Base-by-base conservation (phyloP, 805 yeast genomes). In the Monosporozyma aerobia region DNA sequence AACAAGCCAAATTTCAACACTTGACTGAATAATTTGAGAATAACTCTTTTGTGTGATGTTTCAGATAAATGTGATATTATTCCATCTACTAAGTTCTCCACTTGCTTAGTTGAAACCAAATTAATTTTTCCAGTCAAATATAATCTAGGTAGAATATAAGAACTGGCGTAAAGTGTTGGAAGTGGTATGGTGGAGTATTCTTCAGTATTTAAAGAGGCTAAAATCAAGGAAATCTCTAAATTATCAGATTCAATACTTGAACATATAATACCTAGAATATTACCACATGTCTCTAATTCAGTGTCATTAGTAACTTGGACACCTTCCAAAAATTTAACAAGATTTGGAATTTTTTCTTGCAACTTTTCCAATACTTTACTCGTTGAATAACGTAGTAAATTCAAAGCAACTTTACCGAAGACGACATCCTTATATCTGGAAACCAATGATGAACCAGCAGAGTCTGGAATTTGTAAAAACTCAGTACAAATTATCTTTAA, bases 231-330 rank as follows among this genome's bases (percentile, higher is more conserved):
- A 11, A 53, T 44, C 5, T 48, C 35, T n/a, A 40, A 51, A 3
- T 60, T 47, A 13, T 33, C 8, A 5, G 35, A 14, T 5, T 32
- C 35, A 11, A 43, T 19, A 33, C 51, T 49, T 9, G 54, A 32
- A 10, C 57, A 75, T 52, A 80, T 67, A 3, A 80, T 73, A 29
- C 82, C 86, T 33, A 80, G 57, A 2, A 73, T 57, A 51, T 69
- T 73, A 5, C 81, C 74, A 5, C 77, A 72, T 48, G 73, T 69
- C 16, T 63, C 57, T 13, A 68, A 47, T n/a, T 64, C 62, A 1
- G 53, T 55, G 39, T 64, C 63, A n/a, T 54, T 61, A 5, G 55
- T 53, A 4, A 53, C 49, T 11, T 57, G 56, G 3, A 57, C 46
- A 5, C 57, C 54, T 3, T 56, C 57, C 23, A 69, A 49, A 27